Evolutionary conservation across 441 rosid genomes (phyloP).

Genomic region (Erysimum pusillum): DNA sequence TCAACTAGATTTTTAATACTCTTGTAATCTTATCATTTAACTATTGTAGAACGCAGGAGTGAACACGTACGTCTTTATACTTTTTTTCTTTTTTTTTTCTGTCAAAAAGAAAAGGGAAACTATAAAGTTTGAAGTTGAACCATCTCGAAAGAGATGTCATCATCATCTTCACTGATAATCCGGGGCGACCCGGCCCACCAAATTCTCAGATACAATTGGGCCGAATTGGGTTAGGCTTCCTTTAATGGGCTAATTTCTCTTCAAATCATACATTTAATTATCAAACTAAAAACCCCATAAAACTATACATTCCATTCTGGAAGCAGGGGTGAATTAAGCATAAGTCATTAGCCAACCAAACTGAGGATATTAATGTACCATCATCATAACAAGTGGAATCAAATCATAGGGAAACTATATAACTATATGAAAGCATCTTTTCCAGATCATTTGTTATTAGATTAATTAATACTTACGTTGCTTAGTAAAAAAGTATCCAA

Average conservation of each 20-base stretch:
- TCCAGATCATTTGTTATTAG: conserved; percentile 24
- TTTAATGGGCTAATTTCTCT: conserved; percentile 5
- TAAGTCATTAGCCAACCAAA: conserved; percentile 14
- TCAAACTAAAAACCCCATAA: neutral
- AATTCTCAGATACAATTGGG: conserved; percentile 26
- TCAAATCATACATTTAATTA: neutral
- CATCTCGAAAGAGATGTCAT: neutral
- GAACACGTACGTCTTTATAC: too few species aligned
- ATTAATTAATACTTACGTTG: conserved; percentile 33
- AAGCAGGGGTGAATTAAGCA: conserved; percentile 1
- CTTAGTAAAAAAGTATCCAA: conserved; percentile 27
- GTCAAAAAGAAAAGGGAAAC: too few species aligned
- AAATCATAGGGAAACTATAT: neutral
- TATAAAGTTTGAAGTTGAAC: neutral
- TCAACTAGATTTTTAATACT: too few species aligned
- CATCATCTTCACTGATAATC: neutral
- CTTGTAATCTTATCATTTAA: too few species aligned
- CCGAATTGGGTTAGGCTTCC: conserved; percentile 11
- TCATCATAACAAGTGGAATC: neutral
- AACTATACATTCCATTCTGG: neutral
- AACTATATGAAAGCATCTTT: conserved; percentile 24
- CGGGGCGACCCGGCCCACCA: neutral
- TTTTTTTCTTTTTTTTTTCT: too few species aligned
- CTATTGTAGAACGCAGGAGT: too few species aligned
- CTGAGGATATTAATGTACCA: neutral